Evolutionary conservation across 2,329 filamentous ascomycete genomes (phyloP).

Genomic region (Alternaria dauci): DNA sequence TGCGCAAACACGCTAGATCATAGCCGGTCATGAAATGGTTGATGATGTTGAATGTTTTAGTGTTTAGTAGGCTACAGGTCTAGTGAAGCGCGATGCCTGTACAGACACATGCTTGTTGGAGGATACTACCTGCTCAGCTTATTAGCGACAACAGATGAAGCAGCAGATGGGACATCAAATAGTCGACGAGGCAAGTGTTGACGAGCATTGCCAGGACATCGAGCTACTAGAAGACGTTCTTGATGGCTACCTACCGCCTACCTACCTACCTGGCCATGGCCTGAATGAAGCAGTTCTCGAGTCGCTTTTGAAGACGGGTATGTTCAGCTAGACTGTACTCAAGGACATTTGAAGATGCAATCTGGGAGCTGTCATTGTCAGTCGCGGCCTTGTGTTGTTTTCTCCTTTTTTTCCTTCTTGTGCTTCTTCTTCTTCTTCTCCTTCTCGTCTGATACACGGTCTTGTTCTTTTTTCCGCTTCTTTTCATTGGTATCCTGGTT

Average conservation of each 20-base stretch:
- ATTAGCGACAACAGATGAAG: neutral
- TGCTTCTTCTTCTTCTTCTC: constrained; percentile 24
- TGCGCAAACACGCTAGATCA: neutral
- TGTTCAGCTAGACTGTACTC: neutral
- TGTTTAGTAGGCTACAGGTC: neutral
- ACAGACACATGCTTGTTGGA: neutral
- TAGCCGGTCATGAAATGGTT: neutral
- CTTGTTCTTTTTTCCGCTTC: constrained; percentile 18
- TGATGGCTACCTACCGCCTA: constrained; percentile 17
- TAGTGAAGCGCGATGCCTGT: neutral
- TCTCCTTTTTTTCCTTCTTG: constrained; percentile 22
- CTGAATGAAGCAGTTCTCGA: neutral
- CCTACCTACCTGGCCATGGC: constrained; percentile 14
- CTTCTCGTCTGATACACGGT: constrained; percentile 3
- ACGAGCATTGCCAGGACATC: neutral
- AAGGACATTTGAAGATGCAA: neutral
- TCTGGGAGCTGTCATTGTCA: constrained; percentile 14
- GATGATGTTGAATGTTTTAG: neutral
- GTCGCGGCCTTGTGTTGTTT: constrained; percentile 6
- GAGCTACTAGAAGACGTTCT: neutral
- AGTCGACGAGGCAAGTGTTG: neutral
- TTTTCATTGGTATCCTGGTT: neutral
- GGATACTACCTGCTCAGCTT: neutral
- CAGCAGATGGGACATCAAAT: neutral
- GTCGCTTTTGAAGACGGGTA: no score